Evolutionary conservation across 208 protist species (phyloP).

Genomic region (Trypanosoma congolense): DNA sequence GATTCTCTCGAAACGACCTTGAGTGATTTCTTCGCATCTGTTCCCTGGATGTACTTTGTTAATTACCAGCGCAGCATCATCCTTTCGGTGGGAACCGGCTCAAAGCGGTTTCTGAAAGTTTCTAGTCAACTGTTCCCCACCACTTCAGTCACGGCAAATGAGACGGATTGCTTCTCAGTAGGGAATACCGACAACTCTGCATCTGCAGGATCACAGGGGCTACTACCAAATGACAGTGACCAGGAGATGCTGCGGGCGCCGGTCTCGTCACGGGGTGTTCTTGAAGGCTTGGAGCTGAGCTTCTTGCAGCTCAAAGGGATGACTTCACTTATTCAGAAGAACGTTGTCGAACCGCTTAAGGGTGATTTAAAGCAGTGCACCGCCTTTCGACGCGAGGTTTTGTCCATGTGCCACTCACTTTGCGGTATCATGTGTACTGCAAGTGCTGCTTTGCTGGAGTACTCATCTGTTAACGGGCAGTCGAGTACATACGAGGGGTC

Average conservation of each 20-base stretch:
- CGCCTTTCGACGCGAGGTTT: conserved; percentile 11
- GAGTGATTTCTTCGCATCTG: conserved; percentile 3
- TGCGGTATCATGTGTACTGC: conserved; percentile 7
- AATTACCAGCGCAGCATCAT: conserved; percentile 16
- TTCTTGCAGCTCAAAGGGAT: conserved; percentile 13
- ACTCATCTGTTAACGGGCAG: not conserved
- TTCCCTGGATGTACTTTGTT: conserved; percentile 19
- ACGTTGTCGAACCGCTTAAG: conserved; percentile 2
- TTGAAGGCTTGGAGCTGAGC: conserved; percentile 11
- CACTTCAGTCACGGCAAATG: not conserved
- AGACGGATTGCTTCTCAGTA: too few species aligned
- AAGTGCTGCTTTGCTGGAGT: not conserved
- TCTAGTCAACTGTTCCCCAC: not conserved
- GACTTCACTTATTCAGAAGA: not conserved
- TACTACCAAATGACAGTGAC: not conserved
- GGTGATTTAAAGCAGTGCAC: not conserved
- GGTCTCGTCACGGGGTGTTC: not conserved
- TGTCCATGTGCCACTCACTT: conserved; percentile 6
- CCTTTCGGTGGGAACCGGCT: not conserved
- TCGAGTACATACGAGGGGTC: not conserved
- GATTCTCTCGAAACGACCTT: conserved; percentile 2
- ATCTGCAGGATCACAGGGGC: not conserved
- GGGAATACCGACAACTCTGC: not conserved
- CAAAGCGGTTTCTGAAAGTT: not conserved
- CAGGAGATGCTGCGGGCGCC: not conserved